Evolutionary conservation across 768 basidiomycete genomes (phyloP).

Genomic region (Mycena vitilis): DNA sequence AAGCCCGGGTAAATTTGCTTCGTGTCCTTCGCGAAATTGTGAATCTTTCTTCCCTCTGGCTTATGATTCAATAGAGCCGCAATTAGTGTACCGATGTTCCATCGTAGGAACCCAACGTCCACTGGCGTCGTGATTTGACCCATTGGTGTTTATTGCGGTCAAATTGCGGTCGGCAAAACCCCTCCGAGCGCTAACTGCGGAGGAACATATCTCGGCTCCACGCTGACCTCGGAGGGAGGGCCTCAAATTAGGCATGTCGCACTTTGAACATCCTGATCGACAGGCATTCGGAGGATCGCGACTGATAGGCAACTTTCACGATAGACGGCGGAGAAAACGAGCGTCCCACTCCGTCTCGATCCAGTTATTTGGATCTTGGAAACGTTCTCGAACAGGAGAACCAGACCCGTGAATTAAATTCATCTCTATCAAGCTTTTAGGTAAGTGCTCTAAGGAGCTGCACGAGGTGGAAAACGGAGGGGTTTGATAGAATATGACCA

Average conservation of each 20-base stretch:
- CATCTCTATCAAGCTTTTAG: no score
- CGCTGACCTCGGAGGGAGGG: slow-evolving; percentile 3
- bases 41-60: neutral
- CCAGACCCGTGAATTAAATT: neutral
- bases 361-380: slow-evolving; percentile 9
- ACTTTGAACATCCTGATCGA: neutral
- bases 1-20: neutral
- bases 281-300: neutral
- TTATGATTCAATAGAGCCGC: neutral
- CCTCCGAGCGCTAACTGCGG: neutral
- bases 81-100: slow-evolving; percentile 18
- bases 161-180: neutral
- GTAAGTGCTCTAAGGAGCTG: no score
- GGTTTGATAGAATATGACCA: no score
- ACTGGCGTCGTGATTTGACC: slow-evolving; percentile 1
- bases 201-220: neutral
- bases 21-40: neutral
- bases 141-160: slow-evolving; percentile 22
- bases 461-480: no score
- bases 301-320: neutral
- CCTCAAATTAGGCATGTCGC: neutral
- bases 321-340: neutral
- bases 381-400: slow-evolving; percentile 1
- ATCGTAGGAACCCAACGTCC: neutral
- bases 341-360: neutral